Evolutionary conservation across 164 flowering plant genomes (phyloP).

Genomic region (Vitis cinerea): DNA sequence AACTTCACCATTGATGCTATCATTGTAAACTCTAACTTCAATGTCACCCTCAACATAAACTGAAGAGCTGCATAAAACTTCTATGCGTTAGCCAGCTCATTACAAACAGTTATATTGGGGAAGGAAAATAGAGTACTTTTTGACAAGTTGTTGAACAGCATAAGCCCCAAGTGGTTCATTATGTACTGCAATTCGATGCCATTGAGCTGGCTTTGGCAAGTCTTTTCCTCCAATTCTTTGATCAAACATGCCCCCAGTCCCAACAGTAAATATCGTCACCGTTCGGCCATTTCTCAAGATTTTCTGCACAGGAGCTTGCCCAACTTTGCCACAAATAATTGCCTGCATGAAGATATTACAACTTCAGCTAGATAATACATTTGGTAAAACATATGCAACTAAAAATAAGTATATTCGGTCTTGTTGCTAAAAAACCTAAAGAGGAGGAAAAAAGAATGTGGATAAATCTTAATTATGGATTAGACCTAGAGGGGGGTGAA

Average conservation of each 20-base stretch:
- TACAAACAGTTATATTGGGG: neutral
- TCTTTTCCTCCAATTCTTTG: constrained; percentile 55
- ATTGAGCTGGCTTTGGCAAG: constrained; percentile 84
- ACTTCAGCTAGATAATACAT: neutral
- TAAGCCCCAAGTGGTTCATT: constrained; percentile 70
- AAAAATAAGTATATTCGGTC: no score
- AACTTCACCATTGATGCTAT: constrained; percentile 77
- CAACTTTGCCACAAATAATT: constrained; percentile 87
- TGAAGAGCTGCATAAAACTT: constrained; percentile 61
- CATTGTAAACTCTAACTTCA: constrained; percentile 90
- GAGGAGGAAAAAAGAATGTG: no score
- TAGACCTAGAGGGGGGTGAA: no score
- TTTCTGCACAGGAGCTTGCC: constrained; percentile 89
- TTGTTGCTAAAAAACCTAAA: no score
- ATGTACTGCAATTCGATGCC: constrained; percentile 96
- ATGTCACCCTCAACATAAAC: constrained; percentile 97
- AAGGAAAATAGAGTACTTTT: constrained; percentile 46
- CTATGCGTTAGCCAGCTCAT: constrained; percentile 5
- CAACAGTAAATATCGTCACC: constrained; percentile 89
- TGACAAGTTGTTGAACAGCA: constrained; percentile 79
- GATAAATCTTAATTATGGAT: no score
- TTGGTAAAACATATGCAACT: neutral
- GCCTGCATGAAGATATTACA: constrained; percentile 47
- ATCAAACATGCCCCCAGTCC: constrained; percentile 96
- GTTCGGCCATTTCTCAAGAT: constrained; percentile 84